A percentile compares a stretch with the other conserved stretches of the same genome.
These are phyloP conservation scores for Sanghuangporus weigelae DNA, from an alignment of 1,284 basidiomycete species.

Conservation along the genomic window DNA sequence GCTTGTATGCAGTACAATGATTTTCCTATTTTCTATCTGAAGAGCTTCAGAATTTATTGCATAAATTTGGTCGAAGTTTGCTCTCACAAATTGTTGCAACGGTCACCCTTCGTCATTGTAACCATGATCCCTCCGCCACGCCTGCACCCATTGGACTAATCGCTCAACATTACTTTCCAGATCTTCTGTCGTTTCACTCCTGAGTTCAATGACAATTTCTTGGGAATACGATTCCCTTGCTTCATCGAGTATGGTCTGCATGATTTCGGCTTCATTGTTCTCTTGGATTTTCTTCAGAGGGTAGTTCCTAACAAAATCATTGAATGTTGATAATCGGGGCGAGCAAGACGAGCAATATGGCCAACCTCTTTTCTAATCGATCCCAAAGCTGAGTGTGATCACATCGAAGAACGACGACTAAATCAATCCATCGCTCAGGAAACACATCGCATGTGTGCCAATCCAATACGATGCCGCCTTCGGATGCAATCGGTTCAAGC, in stretches of 20 bases:
- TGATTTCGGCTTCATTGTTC: slow-evolving; percentile 98
- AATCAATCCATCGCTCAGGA: slow-evolving; percentile 94
- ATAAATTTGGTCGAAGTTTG: neutral
- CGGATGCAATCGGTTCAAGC: slow-evolving; percentile 65
- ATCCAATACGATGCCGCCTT: slow-evolving; percentile 86
- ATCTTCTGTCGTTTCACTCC: slow-evolving; percentile 76
- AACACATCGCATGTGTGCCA: slow-evolving; percentile 97
- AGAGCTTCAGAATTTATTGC: neutral
- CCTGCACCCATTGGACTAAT: slow-evolving; percentile 80
- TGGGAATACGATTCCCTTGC: slow-evolving; percentile 80
- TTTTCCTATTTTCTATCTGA: neutral
- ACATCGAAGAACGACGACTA: slow-evolving; percentile 92
- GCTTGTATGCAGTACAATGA: neutral
- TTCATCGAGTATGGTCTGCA: slow-evolving; percentile 89
- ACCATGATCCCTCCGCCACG: slow-evolving; percentile 61
- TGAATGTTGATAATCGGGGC: neutral
- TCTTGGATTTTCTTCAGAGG: slow-evolving; percentile 93
- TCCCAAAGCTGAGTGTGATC: slow-evolving; percentile 90
- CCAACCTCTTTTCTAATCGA: slow-evolving; percentile 86
- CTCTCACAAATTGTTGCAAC: neutral
- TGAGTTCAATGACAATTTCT: slow-evolving; percentile 85
- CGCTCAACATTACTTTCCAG: slow-evolving; percentile 83
- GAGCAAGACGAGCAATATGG: slow-evolving; percentile 17
- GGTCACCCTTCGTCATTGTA: neutral
- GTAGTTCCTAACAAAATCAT: slow-evolving; percentile 59